Evolutionary conservation across 768 basidiomycete genomes (phyloP).

Genomic region (Psilocybe cyanescens): DNA sequence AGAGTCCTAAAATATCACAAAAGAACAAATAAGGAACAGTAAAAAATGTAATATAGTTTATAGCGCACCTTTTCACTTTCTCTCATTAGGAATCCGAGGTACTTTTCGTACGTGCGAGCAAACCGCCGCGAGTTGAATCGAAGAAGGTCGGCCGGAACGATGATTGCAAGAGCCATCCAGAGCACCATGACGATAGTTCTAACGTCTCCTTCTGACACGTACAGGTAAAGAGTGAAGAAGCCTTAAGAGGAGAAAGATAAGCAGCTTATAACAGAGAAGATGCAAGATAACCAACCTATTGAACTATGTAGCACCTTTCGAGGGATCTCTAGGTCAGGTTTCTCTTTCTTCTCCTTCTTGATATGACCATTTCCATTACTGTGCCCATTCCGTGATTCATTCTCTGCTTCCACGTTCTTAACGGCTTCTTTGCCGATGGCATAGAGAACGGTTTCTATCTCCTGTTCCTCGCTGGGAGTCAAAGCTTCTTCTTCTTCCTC

Average conservation of each 20-base stretch:
- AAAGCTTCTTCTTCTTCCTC: conserved; percentile 36
- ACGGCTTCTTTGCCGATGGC: conserved; percentile 22
- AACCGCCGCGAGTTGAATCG: conserved; percentile 70
- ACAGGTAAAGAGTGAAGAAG: conserved; percentile 47
- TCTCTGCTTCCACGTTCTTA: conserved; percentile 14
- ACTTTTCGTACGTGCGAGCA: conserved; percentile 69
- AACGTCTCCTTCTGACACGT: conserved; percentile 59
- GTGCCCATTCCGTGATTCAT: conserved; percentile 21
- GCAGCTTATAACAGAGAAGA: neutral
- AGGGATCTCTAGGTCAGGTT: conserved; percentile 89
- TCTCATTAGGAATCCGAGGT: conserved; percentile 85
- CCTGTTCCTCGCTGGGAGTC: conserved; percentile 28
- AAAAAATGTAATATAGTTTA: neutral
- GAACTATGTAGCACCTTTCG: conserved; percentile 86
- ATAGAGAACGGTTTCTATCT: conserved; percentile 29
- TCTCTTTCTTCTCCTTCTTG: conserved; percentile 25
- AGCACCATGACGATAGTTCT: conserved; percentile 66
- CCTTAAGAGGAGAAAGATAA: conserved; percentile 28
- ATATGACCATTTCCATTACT: conserved; percentile 14
- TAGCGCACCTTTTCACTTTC: conserved; percentile 76
- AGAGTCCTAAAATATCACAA: conserved; percentile 45
- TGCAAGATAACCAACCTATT: conserved; percentile 61
- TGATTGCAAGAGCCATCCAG: conserved; percentile 65
- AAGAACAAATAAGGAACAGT: neutral
- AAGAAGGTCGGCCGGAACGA: conserved; percentile 76